Base-by-base conservation (phyloP, 2,329 filamentous ascomycete species). In the Xylaria sp. region DNA sequence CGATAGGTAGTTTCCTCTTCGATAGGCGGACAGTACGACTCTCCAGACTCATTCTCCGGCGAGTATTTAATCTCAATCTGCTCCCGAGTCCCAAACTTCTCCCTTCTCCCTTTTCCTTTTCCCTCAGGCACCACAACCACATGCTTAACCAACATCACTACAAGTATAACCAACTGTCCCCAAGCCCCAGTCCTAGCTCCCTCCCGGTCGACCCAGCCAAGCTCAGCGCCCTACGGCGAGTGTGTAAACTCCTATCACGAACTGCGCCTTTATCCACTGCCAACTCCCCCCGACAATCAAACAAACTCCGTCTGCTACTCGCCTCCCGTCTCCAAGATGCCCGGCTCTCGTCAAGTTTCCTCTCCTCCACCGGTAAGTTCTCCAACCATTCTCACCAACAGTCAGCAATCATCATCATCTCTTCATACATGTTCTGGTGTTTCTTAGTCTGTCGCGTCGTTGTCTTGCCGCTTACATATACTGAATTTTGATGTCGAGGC, bases 101-200 rank as follows among this genome's bases (percentile, higher is more conserved):
- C 36, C 33, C 33, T 38, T 22, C 13, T 55, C 27, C 15, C 20
- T 22, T 25, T 55, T 42, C 15, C 20, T 55, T 29, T 39, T n/a
- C 36, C 36, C 53, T 36, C 53, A 55, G 29, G 53, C n/a, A n/a
- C 53, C 20, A 42, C 5, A 17, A 25, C 15, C 5, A 55, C 7
- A 44, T 55, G 53, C 53, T 44, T 55, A 55, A n/a, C n/a, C 3
- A 55, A 42, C 53, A 55, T 39, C n/a, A 22, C 7, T 42, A 27
- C 33, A 5, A 55, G 29, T 20, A 42, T 29, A 55, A n/a, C 53
- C 38, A 55, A 42, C 53, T 55, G 53, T 55, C 53, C 53, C 53
- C 36, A 42, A 42, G 13, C 36, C 53, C 36, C 53, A 55, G 53
- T 55, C 53, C 53, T 36, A 42, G 53, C 53, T 55, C 53, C 53